Percentiles rank a stretch among this genome's conserved stretches.
These are phyloP conservation scores for Prinsepia uniflora DNA, from an alignment of 306 rosid species.

Conservation along the genomic window DNA sequence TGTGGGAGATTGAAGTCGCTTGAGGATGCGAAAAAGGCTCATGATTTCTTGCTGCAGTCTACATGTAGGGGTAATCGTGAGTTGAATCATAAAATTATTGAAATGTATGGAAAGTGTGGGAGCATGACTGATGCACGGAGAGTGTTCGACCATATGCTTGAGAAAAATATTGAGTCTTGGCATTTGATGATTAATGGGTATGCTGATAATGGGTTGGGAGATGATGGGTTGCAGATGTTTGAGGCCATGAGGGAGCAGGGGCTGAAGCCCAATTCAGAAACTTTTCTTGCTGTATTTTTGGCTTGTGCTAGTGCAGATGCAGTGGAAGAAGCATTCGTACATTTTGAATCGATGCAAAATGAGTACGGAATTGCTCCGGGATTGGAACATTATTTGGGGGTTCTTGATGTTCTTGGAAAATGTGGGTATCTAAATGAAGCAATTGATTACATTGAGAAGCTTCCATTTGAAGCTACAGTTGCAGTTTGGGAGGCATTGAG, in stretches of 20 bases:
- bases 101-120: slow-evolving; percentile 69
- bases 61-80: slow-evolving; percentile 52
- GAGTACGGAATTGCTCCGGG: slow-evolving; percentile 57
- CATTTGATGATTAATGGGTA: slow-evolving; percentile 67
- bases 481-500: slow-evolving; percentile 59
- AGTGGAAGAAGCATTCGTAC: slow-evolving; percentile 68
- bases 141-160: slow-evolving; percentile 84
- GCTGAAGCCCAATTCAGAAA: slow-evolving; percentile 55
- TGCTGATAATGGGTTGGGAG: slow-evolving; percentile 70
- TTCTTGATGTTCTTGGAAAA: slow-evolving; percentile 72
- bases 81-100: slow-evolving; percentile 62
- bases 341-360: slow-evolving; percentile 62
- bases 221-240: slow-evolving; percentile 75
- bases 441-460: slow-evolving; percentile 49
- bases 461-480: slow-evolving; percentile 57
- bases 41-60: slow-evolving; percentile 77
- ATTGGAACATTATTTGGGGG: slow-evolving; percentile 65
- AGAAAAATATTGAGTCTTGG: slow-evolving; percentile 66
- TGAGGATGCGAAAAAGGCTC: slow-evolving; percentile 72
- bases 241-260: slow-evolving; percentile 72
- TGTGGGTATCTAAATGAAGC: slow-evolving; percentile 77
- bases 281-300: slow-evolving; percentile 58
- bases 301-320: slow-evolving; percentile 90
- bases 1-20: slow-evolving; percentile 54
- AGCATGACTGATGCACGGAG: slow-evolving; percentile 79